Percentiles rank a stretch among this genome's conserved stretches.
These are phyloP conservation scores for Fusarium sp. DNA, from an alignment of 2,329 filamentous ascomycete species.

Conservation along the genomic window DNA sequence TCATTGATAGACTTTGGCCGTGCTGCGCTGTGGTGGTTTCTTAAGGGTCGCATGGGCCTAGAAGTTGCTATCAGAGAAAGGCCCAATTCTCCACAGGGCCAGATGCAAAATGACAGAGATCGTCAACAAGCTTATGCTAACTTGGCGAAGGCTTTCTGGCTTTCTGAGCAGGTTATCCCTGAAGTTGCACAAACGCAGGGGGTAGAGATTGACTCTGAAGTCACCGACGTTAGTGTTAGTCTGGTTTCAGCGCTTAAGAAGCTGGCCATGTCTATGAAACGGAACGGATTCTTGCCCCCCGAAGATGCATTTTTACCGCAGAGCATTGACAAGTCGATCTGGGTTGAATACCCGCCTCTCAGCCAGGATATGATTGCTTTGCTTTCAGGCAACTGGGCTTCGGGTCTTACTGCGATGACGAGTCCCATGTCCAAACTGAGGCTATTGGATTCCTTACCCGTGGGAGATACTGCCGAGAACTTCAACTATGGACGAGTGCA, in stretches of 20 bases:
- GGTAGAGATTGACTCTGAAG: slow-evolving; percentile 57
- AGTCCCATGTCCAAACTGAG: slow-evolving; percentile 60
- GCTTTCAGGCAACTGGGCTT: slow-evolving; percentile 70
- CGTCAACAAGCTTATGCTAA: slow-evolving; percentile 85
- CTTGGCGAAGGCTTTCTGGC: slow-evolving; percentile 87
- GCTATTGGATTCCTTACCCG: slow-evolving; percentile 75
- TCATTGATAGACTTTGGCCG: slow-evolving; percentile 75
- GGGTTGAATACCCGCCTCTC: slow-evolving; percentile 80
- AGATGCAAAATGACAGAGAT: slow-evolving; percentile 65
- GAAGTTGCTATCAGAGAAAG: slow-evolving; percentile 77
- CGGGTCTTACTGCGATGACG: slow-evolving; percentile 60
- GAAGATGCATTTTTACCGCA: slow-evolving; percentile 77
- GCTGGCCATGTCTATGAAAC: slow-evolving; percentile 82
- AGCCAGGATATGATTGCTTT: slow-evolving; percentile 77
- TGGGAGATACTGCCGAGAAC: slow-evolving; percentile 77
- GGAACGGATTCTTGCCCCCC: slow-evolving; percentile 81
- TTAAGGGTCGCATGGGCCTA: slow-evolving; percentile 80
- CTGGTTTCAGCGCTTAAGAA: slow-evolving; percentile 76
- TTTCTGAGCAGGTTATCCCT: slow-evolving; percentile 67
- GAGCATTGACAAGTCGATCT: slow-evolving; percentile 82
- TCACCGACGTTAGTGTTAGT: slow-evolving; percentile 64
- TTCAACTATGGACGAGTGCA: slow-evolving; percentile 86
- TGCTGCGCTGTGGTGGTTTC: slow-evolving; percentile 88
- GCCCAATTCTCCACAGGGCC: slow-evolving; percentile 61
- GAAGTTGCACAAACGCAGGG: slow-evolving; percentile 60